Conservation (phyloP, 2,329 filamentous ascomycete genomes). For the Neonectria punicea region DNA sequence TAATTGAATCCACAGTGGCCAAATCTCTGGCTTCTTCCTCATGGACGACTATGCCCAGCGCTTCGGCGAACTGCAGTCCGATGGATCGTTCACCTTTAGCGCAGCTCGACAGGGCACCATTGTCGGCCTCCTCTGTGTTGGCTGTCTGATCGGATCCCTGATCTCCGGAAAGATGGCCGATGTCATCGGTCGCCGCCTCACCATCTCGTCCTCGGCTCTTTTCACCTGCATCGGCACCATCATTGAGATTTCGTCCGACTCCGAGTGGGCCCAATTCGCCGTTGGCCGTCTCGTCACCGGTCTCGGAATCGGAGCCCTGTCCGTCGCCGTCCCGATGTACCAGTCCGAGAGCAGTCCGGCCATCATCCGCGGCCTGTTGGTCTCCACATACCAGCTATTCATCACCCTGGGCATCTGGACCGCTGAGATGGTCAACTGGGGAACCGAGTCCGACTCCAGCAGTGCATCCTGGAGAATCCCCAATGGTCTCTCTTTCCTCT, state of each 20-base stretch:
- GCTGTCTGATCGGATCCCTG: constrained; percentile 68
- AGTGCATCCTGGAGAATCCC: constrained; percentile 72
- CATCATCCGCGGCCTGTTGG: constrained; percentile 71
- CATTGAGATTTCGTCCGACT: constrained; percentile 68
- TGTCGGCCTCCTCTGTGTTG: constrained; percentile 69
- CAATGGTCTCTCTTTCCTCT: constrained; percentile 65
- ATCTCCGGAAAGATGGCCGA: constrained; percentile 70
- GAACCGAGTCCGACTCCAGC: constrained; percentile 59
- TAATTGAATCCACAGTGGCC: constrained; percentile 55
- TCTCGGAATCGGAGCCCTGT: constrained; percentile 71
- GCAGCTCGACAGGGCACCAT: constrained; percentile 70
- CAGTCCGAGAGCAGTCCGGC: constrained; percentile 73
- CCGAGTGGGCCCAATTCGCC: constrained; percentile 71
- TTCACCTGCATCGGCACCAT: constrained; percentile 73
- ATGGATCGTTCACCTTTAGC: constrained; percentile 60
- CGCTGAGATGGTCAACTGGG: constrained; percentile 69
- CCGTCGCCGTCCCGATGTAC: constrained; percentile 75
- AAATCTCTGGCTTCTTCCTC: constrained; percentile 69
- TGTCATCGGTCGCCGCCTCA: constrained; percentile 67
- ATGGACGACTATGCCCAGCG: constrained; percentile 67
- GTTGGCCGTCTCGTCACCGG: constrained; percentile 74
- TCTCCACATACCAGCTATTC: constrained; percentile 74
- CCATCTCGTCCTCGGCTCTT: constrained; percentile 71
- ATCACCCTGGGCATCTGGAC: constrained; percentile 75
- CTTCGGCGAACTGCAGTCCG: constrained; percentile 58